A percentile compares a stretch with the other conserved stretches of the same genome.
Conservation (phyloP, 2,329 filamentous ascomycete genomes). For the Alternaria infectoria region DNA sequence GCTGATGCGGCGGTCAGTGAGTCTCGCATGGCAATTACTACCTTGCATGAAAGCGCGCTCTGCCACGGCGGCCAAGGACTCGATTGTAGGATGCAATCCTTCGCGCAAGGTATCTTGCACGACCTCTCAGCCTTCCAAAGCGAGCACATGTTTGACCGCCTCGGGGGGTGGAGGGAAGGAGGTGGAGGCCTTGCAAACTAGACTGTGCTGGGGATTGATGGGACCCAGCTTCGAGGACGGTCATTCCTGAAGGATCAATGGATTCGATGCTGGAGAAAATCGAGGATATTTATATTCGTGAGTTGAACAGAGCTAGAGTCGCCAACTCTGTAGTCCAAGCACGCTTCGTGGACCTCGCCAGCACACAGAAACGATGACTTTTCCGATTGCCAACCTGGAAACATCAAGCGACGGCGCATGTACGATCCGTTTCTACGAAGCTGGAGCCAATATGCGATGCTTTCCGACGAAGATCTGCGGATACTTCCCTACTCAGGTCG, state of each 20-base stretch:
- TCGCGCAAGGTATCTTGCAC: neutral
- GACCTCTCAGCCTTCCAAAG: neutral
- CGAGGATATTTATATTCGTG: neutral
- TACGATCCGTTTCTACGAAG: neutral
- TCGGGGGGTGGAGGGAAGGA: neutral
- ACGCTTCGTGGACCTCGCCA: neutral
- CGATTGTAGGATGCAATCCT: neutral
- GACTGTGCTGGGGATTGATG: neutral
- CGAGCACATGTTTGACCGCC: neutral
- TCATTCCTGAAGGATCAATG: neutral
- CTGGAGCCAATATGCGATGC: neutral
- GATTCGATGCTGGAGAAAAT: neutral
- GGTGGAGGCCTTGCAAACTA: neutral
- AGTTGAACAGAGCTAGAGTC: neutral
- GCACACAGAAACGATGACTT: neutral
- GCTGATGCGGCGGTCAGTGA: neutral
- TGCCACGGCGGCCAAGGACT: neutral
- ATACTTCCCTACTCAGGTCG: neutral
- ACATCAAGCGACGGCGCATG: neutral
- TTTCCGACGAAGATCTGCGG: rapidly evolving
- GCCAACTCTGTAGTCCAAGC: neutral
- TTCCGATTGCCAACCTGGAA: neutral
- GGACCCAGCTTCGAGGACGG: neutral
- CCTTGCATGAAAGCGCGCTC: neutral
- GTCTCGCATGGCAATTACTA: neutral